Evolutionary conservation across 257 asterid genomes (phyloP), one percentile per base, ranked within the genome.

Genomic region (Galeopsis tetrahit): DNA sequence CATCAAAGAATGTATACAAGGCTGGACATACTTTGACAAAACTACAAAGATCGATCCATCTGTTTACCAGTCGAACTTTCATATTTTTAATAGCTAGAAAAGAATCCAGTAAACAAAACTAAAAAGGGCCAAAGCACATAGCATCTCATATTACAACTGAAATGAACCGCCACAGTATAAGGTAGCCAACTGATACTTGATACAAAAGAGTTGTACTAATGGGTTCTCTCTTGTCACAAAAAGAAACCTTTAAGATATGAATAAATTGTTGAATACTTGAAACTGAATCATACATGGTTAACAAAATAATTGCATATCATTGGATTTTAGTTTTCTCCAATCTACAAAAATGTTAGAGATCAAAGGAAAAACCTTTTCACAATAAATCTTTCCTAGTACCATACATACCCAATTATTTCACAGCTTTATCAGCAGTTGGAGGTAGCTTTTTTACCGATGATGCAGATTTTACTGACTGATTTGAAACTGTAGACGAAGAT

Each of bases 341-440:
- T 33, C 66, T 44, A 21, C 63, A 14, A 38, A 31, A 68, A 13
- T 34, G 62, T 61, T 68, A 32, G 64, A 13, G 14, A 63, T 7
- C 2, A 3, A 17, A 51, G 33, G 17, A 4, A 34, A 36, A 44
- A 62, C 17, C n/a, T 36, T 36, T 31, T 4, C 13, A 17, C 34
- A 1, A 31, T 1, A 2, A 58, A 42, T n/a, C 46, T 68, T 69
- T 35, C 42, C 53, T 14, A 48, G 33, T 49, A 43, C 42, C 32
- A 75, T 28, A 39, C 32, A 75, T 28, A 39, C 55, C 77, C 74
- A n/a, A 44, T 78, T 84, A 66, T 55, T 70, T 75, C 17, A 69
- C 66, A 21, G 81, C 69, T 74, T 73, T 73, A 72, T 75, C 83
- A 55, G 71, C 68, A 53, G 82, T 66, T 7, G 84, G 70, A 39